phyloP scores from a whole-genome alignment of 148 eudicot genomes.

The Chenopodium album region DNA sequence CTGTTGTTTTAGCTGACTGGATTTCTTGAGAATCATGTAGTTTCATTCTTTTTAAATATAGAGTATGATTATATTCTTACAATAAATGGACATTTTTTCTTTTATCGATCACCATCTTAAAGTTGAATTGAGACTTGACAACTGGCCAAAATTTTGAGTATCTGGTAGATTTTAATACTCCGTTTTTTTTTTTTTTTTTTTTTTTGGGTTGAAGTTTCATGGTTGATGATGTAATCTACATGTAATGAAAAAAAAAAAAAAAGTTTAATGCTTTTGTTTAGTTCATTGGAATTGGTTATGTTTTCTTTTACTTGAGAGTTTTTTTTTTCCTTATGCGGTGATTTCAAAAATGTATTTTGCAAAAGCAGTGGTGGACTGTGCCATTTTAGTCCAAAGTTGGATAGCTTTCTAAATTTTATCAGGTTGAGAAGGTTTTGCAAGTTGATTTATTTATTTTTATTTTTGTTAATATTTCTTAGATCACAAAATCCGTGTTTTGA shows the following conservation, averaged over 20 bases:
- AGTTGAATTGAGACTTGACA: neutral
- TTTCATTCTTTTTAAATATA: neutral
- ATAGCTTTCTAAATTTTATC: neutral
- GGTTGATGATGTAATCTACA: neutral
- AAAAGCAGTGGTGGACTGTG: neutral
- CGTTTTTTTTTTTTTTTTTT: neutral
- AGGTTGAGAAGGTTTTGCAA: neutral
- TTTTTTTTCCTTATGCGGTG: neutral
- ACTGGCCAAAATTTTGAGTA: neutral
- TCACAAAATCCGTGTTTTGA: neutral
- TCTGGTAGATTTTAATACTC: neutral
- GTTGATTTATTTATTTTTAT: neutral
- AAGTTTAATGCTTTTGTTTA: neutral
- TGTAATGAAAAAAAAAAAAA: neutral
- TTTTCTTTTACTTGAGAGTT: neutral
- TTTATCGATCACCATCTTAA: neutral
- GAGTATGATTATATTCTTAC: neutral
- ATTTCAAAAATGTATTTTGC: neutral
- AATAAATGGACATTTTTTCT: neutral
- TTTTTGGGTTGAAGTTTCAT: neutral
- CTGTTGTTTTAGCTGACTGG: neutral
- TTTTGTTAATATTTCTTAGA: neutral
- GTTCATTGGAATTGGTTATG: neutral
- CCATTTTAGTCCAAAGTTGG: neutral
- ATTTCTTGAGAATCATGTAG: neutral